These are phyloP conservation scores for Diplosphaera chodatii DNA, from an alignment of 139 green algal species.

Conservation along the genomic window DNA sequence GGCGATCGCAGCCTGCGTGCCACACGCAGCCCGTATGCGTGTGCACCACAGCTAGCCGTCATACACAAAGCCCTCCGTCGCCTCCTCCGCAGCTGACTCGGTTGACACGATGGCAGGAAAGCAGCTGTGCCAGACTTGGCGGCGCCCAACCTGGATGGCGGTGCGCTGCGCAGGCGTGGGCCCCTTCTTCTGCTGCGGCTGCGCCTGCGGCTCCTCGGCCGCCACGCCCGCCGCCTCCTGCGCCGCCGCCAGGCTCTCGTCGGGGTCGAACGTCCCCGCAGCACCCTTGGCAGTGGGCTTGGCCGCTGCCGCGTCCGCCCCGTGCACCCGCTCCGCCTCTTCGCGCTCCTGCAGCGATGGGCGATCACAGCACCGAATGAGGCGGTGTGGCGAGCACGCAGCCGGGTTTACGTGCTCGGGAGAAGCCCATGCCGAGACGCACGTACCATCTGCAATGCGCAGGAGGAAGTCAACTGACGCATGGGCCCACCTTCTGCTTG, in stretches of 20 bases:
- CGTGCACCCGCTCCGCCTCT: conserved; percentile 55
- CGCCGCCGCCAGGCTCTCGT: conserved; percentile 50
- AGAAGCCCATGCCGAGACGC: too few relatives aligned
- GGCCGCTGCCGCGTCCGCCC: conserved; percentile 24
- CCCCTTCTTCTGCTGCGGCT: conserved; percentile 23
- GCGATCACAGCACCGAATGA: too few relatives aligned
- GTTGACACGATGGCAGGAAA: too few relatives aligned
- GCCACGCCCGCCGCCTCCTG: conserved; percentile 2
- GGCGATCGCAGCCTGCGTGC: conserved; percentile 66
- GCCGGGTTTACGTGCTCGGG: too few relatives aligned
- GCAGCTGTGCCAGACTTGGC: too few relatives aligned
- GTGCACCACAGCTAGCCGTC: too few relatives aligned
- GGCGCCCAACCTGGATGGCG: conserved; percentile 72
- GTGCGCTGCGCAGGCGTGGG: conserved; percentile 72
- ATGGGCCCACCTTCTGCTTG: conserved; percentile 78
- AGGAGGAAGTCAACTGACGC: too few relatives aligned
- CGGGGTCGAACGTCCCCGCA: conserved; percentile 70
- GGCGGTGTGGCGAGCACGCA: too few relatives aligned
- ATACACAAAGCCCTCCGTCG: too few relatives aligned
- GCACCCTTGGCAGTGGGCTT: conserved; percentile 20
- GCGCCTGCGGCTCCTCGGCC: background rate
- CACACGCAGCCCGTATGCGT: background rate
- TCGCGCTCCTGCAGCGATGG: conserved; percentile 79
- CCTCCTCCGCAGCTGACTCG: too few relatives aligned
- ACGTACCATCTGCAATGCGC: too few relatives aligned